Evolutionary conservation across 305 asterid species (phyloP).

Genomic region (Fraxinus nigra): DNA sequence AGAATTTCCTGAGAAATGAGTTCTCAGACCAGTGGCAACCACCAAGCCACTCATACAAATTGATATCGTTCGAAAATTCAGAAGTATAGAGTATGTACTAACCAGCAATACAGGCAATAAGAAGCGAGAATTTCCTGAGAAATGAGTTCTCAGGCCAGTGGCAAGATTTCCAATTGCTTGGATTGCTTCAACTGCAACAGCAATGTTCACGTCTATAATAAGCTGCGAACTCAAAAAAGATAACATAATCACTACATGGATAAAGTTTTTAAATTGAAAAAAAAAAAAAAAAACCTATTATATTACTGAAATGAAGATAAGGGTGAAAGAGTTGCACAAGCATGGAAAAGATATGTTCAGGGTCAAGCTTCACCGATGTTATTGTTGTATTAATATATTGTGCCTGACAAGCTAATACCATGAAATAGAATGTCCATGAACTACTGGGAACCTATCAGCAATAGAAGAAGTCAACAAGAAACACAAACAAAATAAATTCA

Average conservation of each 20-base stretch:
- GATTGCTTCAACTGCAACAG: constrained; percentile 96
- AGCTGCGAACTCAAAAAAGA: constrained; percentile 61
- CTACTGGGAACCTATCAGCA: not conserved
- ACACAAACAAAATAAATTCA: not conserved
- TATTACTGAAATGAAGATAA: constrained; percentile 11
- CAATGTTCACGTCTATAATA: constrained; percentile 91
- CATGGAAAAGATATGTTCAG: not conserved
- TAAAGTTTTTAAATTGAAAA: constrained; percentile 4
- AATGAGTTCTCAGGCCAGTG: constrained; percentile 86
- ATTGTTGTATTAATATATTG: not conserved
- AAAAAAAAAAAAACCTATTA: not conserved
- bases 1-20: constrained; percentile 78
- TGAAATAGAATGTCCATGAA: not conserved
- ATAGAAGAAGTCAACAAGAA: not conserved
- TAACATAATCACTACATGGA: not conserved
- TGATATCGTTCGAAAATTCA: not conserved
- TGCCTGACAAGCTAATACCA: not conserved
- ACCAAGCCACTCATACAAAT: constrained; percentile 4
- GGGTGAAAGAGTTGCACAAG: constrained; percentile 12
- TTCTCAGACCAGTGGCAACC: constrained; percentile 84
- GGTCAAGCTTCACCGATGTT: not conserved
- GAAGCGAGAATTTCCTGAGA: constrained; percentile 81
- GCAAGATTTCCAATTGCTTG: constrained; percentile 98
- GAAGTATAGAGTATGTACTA: constrained; percentile 27
- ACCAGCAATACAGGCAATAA: constrained; percentile 85